Conservation (phyloP, 2,329 filamentous ascomycete genomes). For the Blastomyces emzantsi region DNA sequence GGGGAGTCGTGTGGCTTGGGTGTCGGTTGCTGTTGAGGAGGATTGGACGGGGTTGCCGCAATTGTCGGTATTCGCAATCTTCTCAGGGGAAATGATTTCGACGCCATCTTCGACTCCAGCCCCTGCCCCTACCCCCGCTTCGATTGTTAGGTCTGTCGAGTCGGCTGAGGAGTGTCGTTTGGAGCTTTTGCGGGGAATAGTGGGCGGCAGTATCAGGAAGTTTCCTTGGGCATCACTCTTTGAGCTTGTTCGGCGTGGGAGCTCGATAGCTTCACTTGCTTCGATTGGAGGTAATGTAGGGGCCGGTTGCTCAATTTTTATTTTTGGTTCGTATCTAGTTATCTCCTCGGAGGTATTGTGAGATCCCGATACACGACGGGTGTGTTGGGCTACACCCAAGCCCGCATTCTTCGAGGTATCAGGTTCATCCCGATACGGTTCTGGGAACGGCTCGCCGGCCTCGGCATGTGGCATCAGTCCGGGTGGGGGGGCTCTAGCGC, state of each 20-base stretch:
- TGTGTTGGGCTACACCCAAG: slow-evolving; percentile 17
- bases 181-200: slow-evolving; percentile 65
- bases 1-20: slow-evolving; percentile 32
- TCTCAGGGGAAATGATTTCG: slow-evolving; percentile 18
- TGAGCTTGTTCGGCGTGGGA: slow-evolving; percentile 56
- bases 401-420: slow-evolving; percentile 23
- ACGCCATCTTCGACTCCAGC: slow-evolving; percentile 16
- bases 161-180: slow-evolving; percentile 38
- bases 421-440: slow-evolving; percentile 52
- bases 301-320: slow-evolving; percentile 19
- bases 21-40: slow-evolving; percentile 4
- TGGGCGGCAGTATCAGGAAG: slow-evolving; percentile 40
- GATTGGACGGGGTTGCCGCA: slow-evolving; percentile 14
- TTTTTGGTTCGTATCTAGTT: slow-evolving; percentile 14
- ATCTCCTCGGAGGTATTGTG: slow-evolving; percentile 18
- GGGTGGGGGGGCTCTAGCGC: slow-evolving; percentile 72
- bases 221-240: slow-evolving; percentile 43
- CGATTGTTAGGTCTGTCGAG: slow-evolving; percentile 15
- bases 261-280: slow-evolving; percentile 49
- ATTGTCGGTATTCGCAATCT: slow-evolving; percentile 10
- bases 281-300: slow-evolving; percentile 54
- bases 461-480: slow-evolving; percentile 48
- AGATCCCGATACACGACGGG: background rate
- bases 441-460: slow-evolving; percentile 52
- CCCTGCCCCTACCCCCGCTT: background rate